phyloP scores from a whole-genome alignment of 1,139 yeast genomes.

The Meyerozyma sp. region DNA sequence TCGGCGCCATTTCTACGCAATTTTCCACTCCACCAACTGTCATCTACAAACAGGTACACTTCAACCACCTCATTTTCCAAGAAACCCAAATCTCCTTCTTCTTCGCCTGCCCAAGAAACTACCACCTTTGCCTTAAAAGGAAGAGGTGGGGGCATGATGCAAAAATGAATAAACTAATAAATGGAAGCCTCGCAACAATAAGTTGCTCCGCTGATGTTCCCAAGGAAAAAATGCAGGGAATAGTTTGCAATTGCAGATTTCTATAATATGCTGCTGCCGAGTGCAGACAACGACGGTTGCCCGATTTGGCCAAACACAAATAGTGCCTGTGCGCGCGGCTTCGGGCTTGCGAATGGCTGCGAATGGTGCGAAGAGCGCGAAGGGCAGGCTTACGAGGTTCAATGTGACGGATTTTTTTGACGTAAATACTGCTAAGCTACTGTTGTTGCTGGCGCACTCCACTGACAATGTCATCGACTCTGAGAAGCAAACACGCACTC shows the following conservation, averaged over 20 bases:
- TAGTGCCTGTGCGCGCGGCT: not conserved
- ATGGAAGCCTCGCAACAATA: not conserved
- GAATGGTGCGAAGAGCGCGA: not conserved
- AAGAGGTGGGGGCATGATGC: constrained; percentile 21
- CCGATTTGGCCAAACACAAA: not conserved
- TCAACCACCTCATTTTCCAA: constrained; percentile 90
- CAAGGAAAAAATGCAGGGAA: not conserved
- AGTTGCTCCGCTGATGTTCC: not conserved
- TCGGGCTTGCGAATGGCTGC: not conserved
- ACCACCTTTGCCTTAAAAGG: constrained; percentile 76
- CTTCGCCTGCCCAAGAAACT: constrained; percentile 89
- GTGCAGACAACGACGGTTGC: not conserved
- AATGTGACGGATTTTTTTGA: not conserved
- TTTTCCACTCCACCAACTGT: constrained; percentile 89
- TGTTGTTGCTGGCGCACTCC: constrained; percentile 63
- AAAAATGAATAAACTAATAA: not conserved
- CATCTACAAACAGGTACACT: constrained; percentile 75
- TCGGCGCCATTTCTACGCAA: constrained; percentile 73
- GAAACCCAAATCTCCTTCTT: constrained; percentile 85
- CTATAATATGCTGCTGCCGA: not conserved
- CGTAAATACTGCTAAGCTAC: not conserved
- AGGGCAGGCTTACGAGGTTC: not conserved
- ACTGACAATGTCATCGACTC: constrained; percentile 97
- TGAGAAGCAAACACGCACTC: constrained; percentile 87
- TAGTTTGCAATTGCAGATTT: not conserved